Conservation (phyloP, 2,329 filamentous ascomycete species). For the Pseudopithomyces chartarum region DNA sequence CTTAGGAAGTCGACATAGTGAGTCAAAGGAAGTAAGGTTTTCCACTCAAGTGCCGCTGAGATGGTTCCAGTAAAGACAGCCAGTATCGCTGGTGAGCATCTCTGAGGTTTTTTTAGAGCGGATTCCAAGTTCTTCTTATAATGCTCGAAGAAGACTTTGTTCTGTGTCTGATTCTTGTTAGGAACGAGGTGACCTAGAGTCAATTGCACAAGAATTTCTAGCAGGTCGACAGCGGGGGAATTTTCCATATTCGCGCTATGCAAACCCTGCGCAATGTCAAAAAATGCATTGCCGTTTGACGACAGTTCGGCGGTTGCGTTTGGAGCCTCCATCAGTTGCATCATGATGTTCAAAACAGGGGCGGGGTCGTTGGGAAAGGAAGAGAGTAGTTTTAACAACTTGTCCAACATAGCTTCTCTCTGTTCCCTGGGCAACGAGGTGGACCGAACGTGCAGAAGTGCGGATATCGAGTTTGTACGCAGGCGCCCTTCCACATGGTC, state of each 20-base stretch:
- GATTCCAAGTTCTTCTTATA: slow-evolving; percentile 28
- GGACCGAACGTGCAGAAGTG: slow-evolving; percentile 29
- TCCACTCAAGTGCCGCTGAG: slow-evolving; percentile 25
- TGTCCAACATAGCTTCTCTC: slow-evolving; percentile 39
- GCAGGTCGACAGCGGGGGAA: slow-evolving; percentile 19
- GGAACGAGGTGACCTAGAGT: slow-evolving; percentile 37
- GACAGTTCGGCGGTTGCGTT: slow-evolving; percentile 44
- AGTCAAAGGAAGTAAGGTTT: slow-evolving; percentile 23
- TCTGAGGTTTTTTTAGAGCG: slow-evolving; percentile 22
- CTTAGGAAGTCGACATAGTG: slow-evolving; percentile 29
- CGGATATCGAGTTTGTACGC: slow-evolving; percentile 18
- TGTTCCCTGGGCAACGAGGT: slow-evolving; percentile 35
- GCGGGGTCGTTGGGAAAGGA: slow-evolving; percentile 12
- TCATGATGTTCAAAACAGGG: slow-evolving; percentile 31
- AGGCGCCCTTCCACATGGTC: slow-evolving; percentile 10
- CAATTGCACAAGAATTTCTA: slow-evolving; percentile 31
- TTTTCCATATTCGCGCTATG: slow-evolving; percentile 20
- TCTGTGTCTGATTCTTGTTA: slow-evolving; percentile 41
- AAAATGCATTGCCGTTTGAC: slow-evolving; percentile 28
- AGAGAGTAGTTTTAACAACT: slow-evolving; percentile 23
- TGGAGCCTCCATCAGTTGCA: slow-evolving; percentile 38
- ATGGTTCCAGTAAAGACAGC: slow-evolving; percentile 34
- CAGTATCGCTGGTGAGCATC: slow-evolving; percentile 27
- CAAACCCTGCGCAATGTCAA: slow-evolving; percentile 34
- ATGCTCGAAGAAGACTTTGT: slow-evolving; percentile 35